phyloP scores from a whole-genome alignment of 176 grass and related monocot genomes.

The Rhynchospora tenuis region DNA sequence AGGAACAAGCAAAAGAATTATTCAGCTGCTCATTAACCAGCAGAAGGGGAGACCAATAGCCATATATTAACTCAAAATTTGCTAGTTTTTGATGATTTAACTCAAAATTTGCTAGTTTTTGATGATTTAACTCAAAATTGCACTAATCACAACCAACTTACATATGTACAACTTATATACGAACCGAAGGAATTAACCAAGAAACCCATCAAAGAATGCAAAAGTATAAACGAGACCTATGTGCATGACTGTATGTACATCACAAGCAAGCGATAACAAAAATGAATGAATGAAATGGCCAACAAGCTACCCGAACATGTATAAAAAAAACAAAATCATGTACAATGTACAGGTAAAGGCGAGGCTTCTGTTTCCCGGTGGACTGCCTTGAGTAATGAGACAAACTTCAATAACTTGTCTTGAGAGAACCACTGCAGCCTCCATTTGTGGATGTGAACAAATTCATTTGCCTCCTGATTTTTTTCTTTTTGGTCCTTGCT shows the following conservation, averaged over 20 bases:
- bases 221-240: background rate
- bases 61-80: background rate
- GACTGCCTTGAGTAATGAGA: constrained; percentile 69
- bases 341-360: constrained; percentile 71
- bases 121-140: no score
- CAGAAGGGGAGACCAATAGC: background rate
- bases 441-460: constrained; percentile 43
- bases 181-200: background rate
- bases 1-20: background rate
- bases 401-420: constrained; percentile 66
- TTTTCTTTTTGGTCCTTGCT: constrained; percentile 10
- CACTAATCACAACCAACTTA: background rate
- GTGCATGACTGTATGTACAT: constrained; percentile 28
- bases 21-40: background rate
- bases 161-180: background rate
- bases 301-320: constrained; percentile 28
- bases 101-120: no score
- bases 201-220: constrained; percentile 18
- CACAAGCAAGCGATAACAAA: constrained; percentile 3
- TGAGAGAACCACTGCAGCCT: constrained; percentile 72
- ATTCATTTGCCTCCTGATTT: constrained; percentile 32
- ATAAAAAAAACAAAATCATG: constrained; percentile 24
- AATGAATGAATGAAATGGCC: constrained; percentile 87
- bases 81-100: no score
- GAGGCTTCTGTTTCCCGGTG: constrained; percentile 33